Evolutionary conservation across 169 alveolate species (phyloP), one percentile per base, ranked within the genome.

Genomic region (Cryptosporidium baileyi): DNA sequence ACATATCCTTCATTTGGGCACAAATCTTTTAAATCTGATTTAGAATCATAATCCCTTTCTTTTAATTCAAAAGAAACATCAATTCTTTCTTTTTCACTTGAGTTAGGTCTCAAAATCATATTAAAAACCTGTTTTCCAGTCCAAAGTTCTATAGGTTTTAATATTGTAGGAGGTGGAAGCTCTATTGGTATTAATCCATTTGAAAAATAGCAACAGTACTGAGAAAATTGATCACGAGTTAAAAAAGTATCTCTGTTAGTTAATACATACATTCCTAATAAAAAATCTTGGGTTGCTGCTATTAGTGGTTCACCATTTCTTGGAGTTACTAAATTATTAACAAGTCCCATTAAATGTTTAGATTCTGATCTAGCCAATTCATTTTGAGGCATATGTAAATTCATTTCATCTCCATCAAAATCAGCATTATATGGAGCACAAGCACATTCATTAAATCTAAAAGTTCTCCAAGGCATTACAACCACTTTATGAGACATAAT

Each of bases 341-440:
- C 93, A 0, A 96, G 98, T 47, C 96, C 96, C 99, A 97, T 96
- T 80, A 98, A 91, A 57, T 95, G 93, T 43, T 67, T 67, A 1
- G 90, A 61, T 88, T 96, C 99, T 47, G 99, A 96, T 89, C 94
- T 92, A 1, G 99, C 99, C 81, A 97, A 99, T 80, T 95, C 95
- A 6, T 99, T 97, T 90, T 97, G 98, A 15, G 99, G 99, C 43
- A 98, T 90, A 91, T 98, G 99, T 28, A 97, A 92, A 89, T 98
- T 98, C 99, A 98, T 98, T 90, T 98, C 99, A 89, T 98, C 99
- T 0, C 99, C 99, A 88, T 98, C 99, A 80, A 98, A 98, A 90
- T 98, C 99, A 1, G 99, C 99, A 82, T 98, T 98, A 92, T 97
- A 98, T 9, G 99, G 99, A 15, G 98, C 94, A 91, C 99, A 98